phyloP scores from a whole-genome alignment of 768 basidiomycete species.

The Lactarius tabidus region DNA sequence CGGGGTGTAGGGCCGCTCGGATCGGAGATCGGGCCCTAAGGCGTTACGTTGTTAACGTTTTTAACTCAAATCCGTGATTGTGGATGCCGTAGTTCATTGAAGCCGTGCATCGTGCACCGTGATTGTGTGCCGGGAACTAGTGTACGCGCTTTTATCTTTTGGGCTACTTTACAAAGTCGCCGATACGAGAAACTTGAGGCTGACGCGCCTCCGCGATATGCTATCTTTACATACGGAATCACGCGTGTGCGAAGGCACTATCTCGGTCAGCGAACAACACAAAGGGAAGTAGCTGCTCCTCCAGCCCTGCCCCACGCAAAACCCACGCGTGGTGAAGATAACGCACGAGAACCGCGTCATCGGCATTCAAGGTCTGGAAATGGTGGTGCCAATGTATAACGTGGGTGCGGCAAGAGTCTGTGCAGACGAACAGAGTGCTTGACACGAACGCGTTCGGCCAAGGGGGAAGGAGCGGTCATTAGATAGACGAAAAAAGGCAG shows the following conservation, averaged over 20 bases:
- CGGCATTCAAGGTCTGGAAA: not conserved
- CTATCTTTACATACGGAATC: slow-evolving; percentile 9
- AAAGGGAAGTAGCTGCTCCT: slow-evolving; percentile 1
- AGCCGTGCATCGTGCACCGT: slow-evolving; percentile 13
- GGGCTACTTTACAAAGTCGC: slow-evolving; percentile 9
- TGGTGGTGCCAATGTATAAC: slow-evolving; percentile 5
- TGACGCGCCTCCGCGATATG: slow-evolving; percentile 2
- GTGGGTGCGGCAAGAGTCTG: slow-evolving; percentile 10
- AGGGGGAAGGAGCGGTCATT: slow-evolving; percentile 17
- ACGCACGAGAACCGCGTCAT: slow-evolving; percentile 18
- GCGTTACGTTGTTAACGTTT: slow-evolving; percentile 15
- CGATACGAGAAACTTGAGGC: slow-evolving; percentile 13
- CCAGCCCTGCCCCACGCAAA: slow-evolving; percentile 15
- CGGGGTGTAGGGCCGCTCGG: not conserved
- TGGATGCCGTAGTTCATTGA: not conserved
- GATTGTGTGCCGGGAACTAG: not conserved
- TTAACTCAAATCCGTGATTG: slow-evolving; percentile 4
- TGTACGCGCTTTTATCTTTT: not conserved
- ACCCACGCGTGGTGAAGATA: slow-evolving; percentile 18
- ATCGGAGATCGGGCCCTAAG: slow-evolving; percentile 10
- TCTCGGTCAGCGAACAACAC: slow-evolving; percentile 1
- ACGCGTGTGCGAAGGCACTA: slow-evolving; percentile 4
- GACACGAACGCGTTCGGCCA: slow-evolving; percentile 3
- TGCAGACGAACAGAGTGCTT: not conserved
- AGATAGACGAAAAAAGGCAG: slow-evolving; percentile 15